Base-by-base conservation (phyloP, 257 asterid genomes). In the Lycium ferocissimum region DNA sequence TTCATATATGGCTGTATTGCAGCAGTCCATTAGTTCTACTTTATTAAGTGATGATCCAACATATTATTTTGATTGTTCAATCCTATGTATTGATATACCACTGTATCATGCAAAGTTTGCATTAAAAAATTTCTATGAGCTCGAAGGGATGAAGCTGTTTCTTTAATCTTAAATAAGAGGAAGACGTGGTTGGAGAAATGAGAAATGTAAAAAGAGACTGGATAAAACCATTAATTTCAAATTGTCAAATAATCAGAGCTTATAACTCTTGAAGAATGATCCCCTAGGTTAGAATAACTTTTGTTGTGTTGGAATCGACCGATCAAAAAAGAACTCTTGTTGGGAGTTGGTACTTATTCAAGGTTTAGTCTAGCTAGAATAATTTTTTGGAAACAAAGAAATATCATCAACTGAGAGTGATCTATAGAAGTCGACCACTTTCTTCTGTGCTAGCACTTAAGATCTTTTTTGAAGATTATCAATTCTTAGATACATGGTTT, bases 261-360 rank as follows among this genome's bases (percentile, higher is more conserved):
- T 37, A 37, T 67, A 47, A 67, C 43, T 67, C 51, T 26, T 67
- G 76, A 67, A 67, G 22, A 37, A 67, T 67, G 49, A 67, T 67
- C 35, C 76, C 76, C 22, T 67, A 37, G 51, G 35, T 67, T 67
- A 9, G 76, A 67, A 14, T 9, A 69, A 37, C 76, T 37, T 11
- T 38, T 70, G 15, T 17, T 70, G 54, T 40, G 45, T 17, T 70
- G 54, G 53, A 70, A 69, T 38, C n/a, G 12, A 15, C 73, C 2
- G 47, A 2, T 69, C 78, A 38, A 40, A 37, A 69, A 69, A 37
- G 8, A 13, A 0, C 22, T 20, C 69, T 37, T 15, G 47, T 40
- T 69, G 51, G 53, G 53, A 37, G 38, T 70, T 70, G 53, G 26
- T 70, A 70, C 26, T 70, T 70, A 7, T 17, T 70, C 53, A 15